Base-by-base conservation (phyloP, 495 filamentous ascomycete genomes). In the Penicillium ochrochloron region DNA sequence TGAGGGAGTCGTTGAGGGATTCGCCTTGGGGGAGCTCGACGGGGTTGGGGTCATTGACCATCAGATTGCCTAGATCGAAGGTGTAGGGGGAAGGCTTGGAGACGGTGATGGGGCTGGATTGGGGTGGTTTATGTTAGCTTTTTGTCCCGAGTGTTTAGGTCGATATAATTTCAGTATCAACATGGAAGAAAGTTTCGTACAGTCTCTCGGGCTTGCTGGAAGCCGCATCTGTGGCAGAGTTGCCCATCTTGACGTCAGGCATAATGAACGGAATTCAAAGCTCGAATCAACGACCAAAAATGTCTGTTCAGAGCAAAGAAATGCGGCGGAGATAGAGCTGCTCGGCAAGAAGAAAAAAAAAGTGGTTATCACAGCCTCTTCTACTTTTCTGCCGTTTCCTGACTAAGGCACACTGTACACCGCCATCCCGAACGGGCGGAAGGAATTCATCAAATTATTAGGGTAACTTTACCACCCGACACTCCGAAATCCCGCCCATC, bases 21-120 rank as follows among this genome's bases (percentile, higher is more conserved):
- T 74, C 71, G 54, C 71, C 75, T 42, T 58, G 71, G 55, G 66
- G 64, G 62, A 83, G 77, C 52, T 83, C 82, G 48, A 97, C 80
- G 0, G 94, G 92, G 80, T 94, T 95, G 0, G 91, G 85, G 81
- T 97, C 93, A 70, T 86, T 85, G 75, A 84, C 88, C 70, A 93
- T 83, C 61, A 97, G 87, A 73, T 94, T 86, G 66, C 92, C 93
- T 14, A 97, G 87, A 78, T 97, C 93, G 83, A 96, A 97, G 73
- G 89, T 92, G 82, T 94, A 94, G 46, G 92, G 94, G 1, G 87
- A 96, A 0, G 92, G 91, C 74, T 94, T 93, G 31, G 86, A 80
- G 76, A 94, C 90, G 10, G 83, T 88, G 62, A 93, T 84, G 25
- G 81, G 76, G 34, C 83, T 85, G 64, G 39, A 46, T 23, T 41